Evolutionary conservation across 106 monocot genomes (phyloP), one percentile per base, ranked within the genome.

Genomic region (Hemerocallis citrina): DNA sequence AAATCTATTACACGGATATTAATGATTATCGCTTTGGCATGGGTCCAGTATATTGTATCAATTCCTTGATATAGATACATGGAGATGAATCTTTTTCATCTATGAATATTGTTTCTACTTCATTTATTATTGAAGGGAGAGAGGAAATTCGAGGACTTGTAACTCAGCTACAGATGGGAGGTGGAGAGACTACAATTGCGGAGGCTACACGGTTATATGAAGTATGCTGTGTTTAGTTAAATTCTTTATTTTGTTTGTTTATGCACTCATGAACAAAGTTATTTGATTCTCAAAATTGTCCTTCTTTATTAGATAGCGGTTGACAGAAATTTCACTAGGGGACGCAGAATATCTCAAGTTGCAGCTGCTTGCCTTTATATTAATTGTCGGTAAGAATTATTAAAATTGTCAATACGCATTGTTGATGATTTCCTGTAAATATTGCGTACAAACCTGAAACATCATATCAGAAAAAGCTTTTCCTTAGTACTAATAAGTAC

Each of bases 311-410:
- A 95, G 95, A 86, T 95, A 63, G 95, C 90, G 16, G 70, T 95
- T 51, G 90, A 95, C 25, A 72, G 76, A 40, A 81, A 75, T 50
- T 95, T 95, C 63, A 95, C 90, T 0, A 86, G 58, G 62, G 89
- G 95, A 0, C 76, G 95, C 4, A 70, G 68, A 68, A 75, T 68
- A 55, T 52, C 78, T 60, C 86, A 95, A 49, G 86, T 90, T 73
- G 95, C 90, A 17, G 95, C 95, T 78, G 77, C 84, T 46, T 95
- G 95, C 64, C 62, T 95, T 33, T 95, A 95, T 52, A 77, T 95
- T 62, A 80, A 80, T 62, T 95, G 95, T 55, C 57, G 95, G 90
- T 90, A 65, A 74, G 46, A 33, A 38, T 19, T 37, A 22, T 12
- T 27, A 14, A 15, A 65, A 34, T 47, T 23, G 10, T 15, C 25